Evolutionary conservation across 805 yeast species (phyloP).

Genomic region (Nakazawaea ernobii): DNA sequence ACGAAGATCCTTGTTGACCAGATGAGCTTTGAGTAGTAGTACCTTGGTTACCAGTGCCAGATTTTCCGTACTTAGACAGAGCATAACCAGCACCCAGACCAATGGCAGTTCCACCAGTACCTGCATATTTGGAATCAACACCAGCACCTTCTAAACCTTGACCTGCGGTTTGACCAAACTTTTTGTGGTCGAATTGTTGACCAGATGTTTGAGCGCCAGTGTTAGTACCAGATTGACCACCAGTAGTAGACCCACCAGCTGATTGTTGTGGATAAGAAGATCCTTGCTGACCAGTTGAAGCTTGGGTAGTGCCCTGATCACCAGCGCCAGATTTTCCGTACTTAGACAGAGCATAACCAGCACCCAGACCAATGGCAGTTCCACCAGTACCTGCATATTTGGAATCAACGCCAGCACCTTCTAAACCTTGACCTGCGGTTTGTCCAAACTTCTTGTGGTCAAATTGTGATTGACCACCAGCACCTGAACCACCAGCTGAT

Average conservation of each 20-base stretch:
- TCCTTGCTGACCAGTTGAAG: background rate
- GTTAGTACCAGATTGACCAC: no score
- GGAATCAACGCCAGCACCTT: conserved; percentile 3
- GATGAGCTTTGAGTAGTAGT: background rate
- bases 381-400: conserved; percentile 3
- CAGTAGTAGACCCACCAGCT: no score
- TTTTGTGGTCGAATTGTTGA: background rate
- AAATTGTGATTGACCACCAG: background rate
- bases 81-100: background rate
- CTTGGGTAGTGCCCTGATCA: no score
- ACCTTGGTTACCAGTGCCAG: background rate
- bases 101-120: background rate
- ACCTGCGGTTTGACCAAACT: background rate
- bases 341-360: background rate
- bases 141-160: background rate
- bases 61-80: background rate
- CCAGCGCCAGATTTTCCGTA: background rate
- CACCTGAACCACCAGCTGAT: background rate
- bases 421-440: background rate
- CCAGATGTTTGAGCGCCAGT: background rate
- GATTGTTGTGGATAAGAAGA: background rate
- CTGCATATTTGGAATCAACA: background rate
- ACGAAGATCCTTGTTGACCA: background rate
- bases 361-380: background rate
- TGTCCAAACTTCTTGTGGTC: conserved; percentile 1